Evolutionary conservation across 2,329 filamentous ascomycete genomes (phyloP).

Genomic region (Leptographium lundbergii): DNA sequence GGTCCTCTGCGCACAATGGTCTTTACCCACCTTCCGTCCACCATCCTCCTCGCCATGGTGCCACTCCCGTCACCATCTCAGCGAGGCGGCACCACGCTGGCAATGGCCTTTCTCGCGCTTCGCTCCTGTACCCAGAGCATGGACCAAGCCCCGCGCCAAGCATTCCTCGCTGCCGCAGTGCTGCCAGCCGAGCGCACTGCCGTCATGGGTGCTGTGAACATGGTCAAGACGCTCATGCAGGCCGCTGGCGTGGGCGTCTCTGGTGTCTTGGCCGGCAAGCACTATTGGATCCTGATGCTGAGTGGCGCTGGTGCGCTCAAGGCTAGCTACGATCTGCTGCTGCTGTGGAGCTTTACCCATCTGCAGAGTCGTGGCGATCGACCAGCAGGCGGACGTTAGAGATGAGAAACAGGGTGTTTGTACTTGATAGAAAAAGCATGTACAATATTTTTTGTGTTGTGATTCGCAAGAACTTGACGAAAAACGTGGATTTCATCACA

Average conservation of each 20-base stretch:
- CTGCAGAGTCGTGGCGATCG: neutral
- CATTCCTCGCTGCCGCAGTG: conserved; percentile 55
- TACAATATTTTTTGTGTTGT: no score
- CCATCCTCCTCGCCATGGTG: conserved; percentile 51
- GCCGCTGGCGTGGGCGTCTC: conserved; percentile 51
- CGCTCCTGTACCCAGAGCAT: conserved; percentile 52
- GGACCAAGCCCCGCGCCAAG: conserved; percentile 58
- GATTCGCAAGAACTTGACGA: no score
- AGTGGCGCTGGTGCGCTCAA: conserved; percentile 11
- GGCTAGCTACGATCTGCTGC: conserved; percentile 9
- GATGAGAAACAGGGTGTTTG: no score
- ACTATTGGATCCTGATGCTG: conserved; percentile 10
- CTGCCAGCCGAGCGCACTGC: conserved; percentile 54
- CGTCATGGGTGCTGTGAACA: conserved; percentile 58
- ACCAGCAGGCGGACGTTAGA: neutral
- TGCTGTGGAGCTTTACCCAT: neutral
- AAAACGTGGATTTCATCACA: no score
- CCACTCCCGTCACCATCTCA: conserved; percentile 7
- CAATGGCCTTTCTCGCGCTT: conserved; percentile 44
- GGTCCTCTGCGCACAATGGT: conserved; percentile 45
- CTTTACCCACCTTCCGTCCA: conserved; percentile 59
- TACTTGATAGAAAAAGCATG: no score
- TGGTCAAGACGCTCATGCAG: conserved; percentile 52
- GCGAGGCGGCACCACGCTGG: conserved; percentile 4
- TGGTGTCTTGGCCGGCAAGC: conserved; percentile 41